A percentile compares a stretch with the other conserved stretches of the same genome.
These are phyloP conservation scores for Millerago galiae DNA, from an alignment of 805 yeast species.

Conservation along the genomic window DNA sequence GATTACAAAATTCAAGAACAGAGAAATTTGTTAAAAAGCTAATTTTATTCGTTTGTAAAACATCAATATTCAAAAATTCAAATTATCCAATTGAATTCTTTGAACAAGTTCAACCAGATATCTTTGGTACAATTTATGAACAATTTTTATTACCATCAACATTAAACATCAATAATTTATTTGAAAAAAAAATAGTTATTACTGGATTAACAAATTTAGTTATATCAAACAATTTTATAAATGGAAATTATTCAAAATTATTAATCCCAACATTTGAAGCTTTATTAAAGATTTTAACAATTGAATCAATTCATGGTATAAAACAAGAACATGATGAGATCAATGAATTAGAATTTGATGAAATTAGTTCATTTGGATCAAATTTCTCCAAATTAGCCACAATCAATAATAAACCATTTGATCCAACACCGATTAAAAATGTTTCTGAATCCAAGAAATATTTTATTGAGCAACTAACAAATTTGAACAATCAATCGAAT, in stretches of 20 bases:
- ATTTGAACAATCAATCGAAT: slow-evolving; percentile 15
- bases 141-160: slow-evolving; percentile 36
- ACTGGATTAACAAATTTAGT: slow-evolving; percentile 45
- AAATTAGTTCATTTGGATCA: slow-evolving; percentile 79
- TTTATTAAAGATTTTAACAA: slow-evolving; percentile 32
- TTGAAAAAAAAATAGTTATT: slow-evolving; percentile 48
- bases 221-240: slow-evolving; percentile 25
- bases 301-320: slow-evolving; percentile 30
- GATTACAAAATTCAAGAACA: slow-evolving; percentile 76
- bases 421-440: slow-evolving; percentile 40
- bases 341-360: slow-evolving; percentile 51
- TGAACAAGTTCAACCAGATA: slow-evolving; percentile 64
- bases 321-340: slow-evolving; percentile 31
- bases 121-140: slow-evolving; percentile 42
- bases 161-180: slow-evolving; percentile 40
- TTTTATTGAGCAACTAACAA: slow-evolving; percentile 15
- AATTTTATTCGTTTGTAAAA: slow-evolving; percentile 51
- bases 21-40: slow-evolving; percentile 74
- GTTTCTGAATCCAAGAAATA: slow-evolving; percentile 15
- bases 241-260: slow-evolving; percentile 36
- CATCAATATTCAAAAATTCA: slow-evolving; percentile 40
- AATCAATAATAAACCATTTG: slow-evolving; percentile 54
- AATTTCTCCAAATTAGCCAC: slow-evolving; percentile 69
- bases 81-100: slow-evolving; percentile 57
- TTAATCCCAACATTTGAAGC: slow-evolving; percentile 38